phyloP scores from a whole-genome alignment of 2,329 filamentous ascomycete species.

The Cercospora sp. region DNA sequence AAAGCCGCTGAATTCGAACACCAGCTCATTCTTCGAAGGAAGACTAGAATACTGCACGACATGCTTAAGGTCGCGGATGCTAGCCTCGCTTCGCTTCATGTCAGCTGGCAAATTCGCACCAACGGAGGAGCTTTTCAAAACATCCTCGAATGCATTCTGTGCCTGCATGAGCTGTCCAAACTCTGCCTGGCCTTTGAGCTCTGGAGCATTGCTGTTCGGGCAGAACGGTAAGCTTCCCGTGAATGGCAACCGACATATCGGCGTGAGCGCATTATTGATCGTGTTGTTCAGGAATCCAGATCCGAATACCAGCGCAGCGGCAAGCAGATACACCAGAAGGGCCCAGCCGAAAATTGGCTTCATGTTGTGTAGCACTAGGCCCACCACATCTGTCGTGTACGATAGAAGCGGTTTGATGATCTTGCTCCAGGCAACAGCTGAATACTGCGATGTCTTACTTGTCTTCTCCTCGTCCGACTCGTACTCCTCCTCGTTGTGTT shows the following conservation, averaged over 20 bases:
- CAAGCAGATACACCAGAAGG: conserved; percentile 61
- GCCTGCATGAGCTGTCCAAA: conserved; percentile 74
- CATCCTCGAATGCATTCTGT: conserved; percentile 74
- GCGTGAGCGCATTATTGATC: conserved; percentile 62
- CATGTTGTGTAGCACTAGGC: conserved; percentile 60
- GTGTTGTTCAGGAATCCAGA: conserved; percentile 64
- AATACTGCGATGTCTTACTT: neutral
- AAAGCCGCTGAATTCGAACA: conserved; percentile 74
- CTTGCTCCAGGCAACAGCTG: conserved; percentile 36
- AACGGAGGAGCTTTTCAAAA: conserved; percentile 66
- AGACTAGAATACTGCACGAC: conserved; percentile 71
- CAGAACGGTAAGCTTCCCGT: conserved; percentile 66
- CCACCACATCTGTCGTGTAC: conserved; percentile 59
- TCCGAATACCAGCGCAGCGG: conserved; percentile 60
- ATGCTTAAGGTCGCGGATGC: conserved; percentile 71
- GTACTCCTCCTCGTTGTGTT: conserved; percentile 31
- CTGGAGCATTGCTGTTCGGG: conserved; percentile 22
- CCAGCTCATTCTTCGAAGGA: conserved; percentile 67
- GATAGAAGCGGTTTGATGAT: conserved; percentile 40
- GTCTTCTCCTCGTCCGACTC: conserved; percentile 26
- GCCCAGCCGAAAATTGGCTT: conserved; percentile 65
- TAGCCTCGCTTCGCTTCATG: conserved; percentile 75
- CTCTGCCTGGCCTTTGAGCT: conserved; percentile 51
- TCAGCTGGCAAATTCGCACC: conserved; percentile 70
- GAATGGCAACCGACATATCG: conserved; percentile 70